These are phyloP conservation scores for Vararia minispora DNA, from an alignment of 768 basidiomycete genomes.

Conservation along the genomic window DNA sequence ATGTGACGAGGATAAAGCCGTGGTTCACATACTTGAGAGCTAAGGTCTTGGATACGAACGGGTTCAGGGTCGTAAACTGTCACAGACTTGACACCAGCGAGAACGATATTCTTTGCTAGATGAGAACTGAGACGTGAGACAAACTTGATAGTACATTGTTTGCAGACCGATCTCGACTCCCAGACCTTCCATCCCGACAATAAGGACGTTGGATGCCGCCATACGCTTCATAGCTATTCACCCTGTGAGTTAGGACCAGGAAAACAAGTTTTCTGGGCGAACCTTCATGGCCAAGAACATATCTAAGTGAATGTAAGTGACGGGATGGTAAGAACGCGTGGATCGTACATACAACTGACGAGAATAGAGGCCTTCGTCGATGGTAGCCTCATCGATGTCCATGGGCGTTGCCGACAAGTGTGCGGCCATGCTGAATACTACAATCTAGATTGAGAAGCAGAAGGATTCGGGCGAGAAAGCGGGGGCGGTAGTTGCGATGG, in stretches of 20 bases:
- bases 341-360: slow-evolving; percentile 39
- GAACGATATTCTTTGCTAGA: slow-evolving; percentile 84
- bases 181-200: slow-evolving; percentile 85
- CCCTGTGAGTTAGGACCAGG: background rate
- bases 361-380: slow-evolving; percentile 91
- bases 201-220: slow-evolving; percentile 90
- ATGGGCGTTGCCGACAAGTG: slow-evolving; percentile 38
- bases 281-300: slow-evolving; percentile 98
- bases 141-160: slow-evolving; percentile 1
- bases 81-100: slow-evolving; percentile 97
- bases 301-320: slow-evolving; percentile 33
- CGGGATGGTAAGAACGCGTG: slow-evolving; percentile 10
- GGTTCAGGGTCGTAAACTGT: slow-evolving; percentile 91
- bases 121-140: slow-evolving; percentile 1
- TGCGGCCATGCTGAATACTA: slow-evolving; percentile 24
- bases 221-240: slow-evolving; percentile 97
- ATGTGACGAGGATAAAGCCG: background rate
- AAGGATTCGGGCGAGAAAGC: no score
- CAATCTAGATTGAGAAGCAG: background rate
- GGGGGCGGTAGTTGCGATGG: no score
- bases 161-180: slow-evolving; percentile 86
- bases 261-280: slow-evolving; percentile 7
- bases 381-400: slow-evolving; percentile 80
- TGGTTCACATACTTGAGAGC: slow-evolving; percentile 64
- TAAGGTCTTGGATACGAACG: slow-evolving; percentile 80